These are phyloP conservation scores for Lentinula novae-zelandiae DNA, from an alignment of 1,284 basidiomycete genomes.

Conservation along the genomic window DNA sequence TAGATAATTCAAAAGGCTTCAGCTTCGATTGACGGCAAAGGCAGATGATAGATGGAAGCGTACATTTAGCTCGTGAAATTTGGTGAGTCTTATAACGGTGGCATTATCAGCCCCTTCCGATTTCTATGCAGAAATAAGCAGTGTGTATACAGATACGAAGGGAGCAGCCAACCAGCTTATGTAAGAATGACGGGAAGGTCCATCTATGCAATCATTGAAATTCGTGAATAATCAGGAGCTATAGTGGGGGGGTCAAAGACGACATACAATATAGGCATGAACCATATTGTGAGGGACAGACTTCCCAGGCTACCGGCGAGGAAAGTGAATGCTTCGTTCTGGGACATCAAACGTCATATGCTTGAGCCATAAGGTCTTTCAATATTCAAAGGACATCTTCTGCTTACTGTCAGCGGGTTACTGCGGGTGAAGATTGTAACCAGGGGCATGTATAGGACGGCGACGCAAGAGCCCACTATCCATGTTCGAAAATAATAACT, in stretches of 20 bases:
- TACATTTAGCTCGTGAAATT: constrained; percentile 77
- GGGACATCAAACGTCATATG: neutral
- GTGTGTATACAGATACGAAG: neutral
- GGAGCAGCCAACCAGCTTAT: constrained; percentile 44
- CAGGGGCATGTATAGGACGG: constrained; percentile 63
- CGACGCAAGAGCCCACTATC: constrained; percentile 58
- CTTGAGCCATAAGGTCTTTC: neutral
- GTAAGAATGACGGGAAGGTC: constrained; percentile 63
- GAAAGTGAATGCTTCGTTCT: constrained; percentile 70
- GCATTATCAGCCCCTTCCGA: constrained; percentile 54
- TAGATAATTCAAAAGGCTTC: constrained; percentile 23
- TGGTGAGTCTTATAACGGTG: constrained; percentile 67
- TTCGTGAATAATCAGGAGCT: constrained; percentile 13
- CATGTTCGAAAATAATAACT: constrained; percentile 69
- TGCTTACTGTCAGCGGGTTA: constrained; percentile 53
- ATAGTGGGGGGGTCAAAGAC: neutral
- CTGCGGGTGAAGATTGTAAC: constrained; percentile 57
- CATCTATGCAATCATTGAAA: constrained; percentile 34
- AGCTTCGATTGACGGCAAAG: too few species aligned
- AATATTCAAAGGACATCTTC: neutral
- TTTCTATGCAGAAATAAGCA: constrained; percentile 29
- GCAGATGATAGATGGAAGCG: constrained; percentile 21
- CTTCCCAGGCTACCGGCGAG: constrained; percentile 66
- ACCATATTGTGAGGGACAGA: constrained; percentile 63
- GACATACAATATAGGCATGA: constrained; percentile 61